phyloP scores from a whole-genome alignment of 176 grass and related monocot genomes.

The Phoenix roebelenii region DNA sequence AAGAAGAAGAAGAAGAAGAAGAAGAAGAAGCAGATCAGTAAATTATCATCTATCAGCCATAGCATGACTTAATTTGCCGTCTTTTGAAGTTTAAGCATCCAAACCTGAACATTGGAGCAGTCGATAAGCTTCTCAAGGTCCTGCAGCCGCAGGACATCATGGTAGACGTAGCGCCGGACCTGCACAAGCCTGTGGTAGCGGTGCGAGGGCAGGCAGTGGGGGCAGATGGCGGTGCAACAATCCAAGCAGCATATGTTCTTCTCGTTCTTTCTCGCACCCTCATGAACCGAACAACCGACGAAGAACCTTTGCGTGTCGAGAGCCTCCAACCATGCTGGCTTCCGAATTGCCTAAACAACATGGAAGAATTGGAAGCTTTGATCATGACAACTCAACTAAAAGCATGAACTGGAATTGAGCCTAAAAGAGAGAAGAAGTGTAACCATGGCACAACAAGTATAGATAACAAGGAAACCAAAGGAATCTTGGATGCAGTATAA shows the following conservation, averaged over 20 bases:
- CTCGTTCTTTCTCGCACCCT: constrained; percentile 19
- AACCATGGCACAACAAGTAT: background rate
- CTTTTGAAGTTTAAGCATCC: too few species aligned
- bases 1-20: too few species aligned
- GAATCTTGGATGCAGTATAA: too few species aligned
- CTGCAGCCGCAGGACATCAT: constrained; percentile 10
- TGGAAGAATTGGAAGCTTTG: background rate
- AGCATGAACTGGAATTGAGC: background rate
- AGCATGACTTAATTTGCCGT: too few species aligned
- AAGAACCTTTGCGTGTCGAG: constrained; percentile 20
- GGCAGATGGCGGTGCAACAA: constrained; percentile 20
- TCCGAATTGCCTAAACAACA: background rate
- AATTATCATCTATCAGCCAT: too few species aligned
- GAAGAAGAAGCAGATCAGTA: too few species aligned
- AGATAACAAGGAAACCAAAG: too few species aligned
- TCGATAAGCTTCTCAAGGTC: constrained; percentile 22
- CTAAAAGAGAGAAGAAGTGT: background rate
- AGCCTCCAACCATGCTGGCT: constrained; percentile 21
- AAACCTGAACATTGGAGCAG: constrained; percentile 19
- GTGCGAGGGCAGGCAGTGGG: constrained; percentile 13
- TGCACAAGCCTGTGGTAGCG: constrained; percentile 12
- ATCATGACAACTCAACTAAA: too few species aligned
- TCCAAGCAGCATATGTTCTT: constrained; percentile 24
- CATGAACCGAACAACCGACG: constrained; percentile 5
- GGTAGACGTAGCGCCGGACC: constrained; percentile 20